Conservation (phyloP, 768 basidiomycete species). For the Pilatotrama ljubarskyi region DNA sequence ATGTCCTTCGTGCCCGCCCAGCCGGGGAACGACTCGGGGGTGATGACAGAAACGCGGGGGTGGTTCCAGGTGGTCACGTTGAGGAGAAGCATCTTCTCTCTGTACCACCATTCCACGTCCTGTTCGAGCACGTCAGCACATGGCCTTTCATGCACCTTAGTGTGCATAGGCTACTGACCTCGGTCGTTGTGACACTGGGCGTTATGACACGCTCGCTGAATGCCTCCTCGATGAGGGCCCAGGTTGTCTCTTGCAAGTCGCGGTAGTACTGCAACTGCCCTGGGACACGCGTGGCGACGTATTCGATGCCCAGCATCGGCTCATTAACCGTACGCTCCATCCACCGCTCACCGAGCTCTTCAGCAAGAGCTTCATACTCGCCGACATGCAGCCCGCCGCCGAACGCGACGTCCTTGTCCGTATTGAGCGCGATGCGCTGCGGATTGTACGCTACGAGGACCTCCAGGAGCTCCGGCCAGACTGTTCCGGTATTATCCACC, state of each 20-base stretch:
- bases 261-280: conserved; percentile 47
- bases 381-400: conserved; percentile 52
- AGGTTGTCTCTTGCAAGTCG: conserved; percentile 49
- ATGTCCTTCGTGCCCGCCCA: conserved; percentile 42
- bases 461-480: conserved; percentile 47
- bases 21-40: conserved; percentile 42
- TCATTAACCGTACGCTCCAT: conserved; percentile 40
- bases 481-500: conserved; percentile 50
- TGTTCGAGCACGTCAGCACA: conserved; percentile 16
- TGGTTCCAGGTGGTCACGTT: conserved; percentile 55
- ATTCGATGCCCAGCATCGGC: conserved; percentile 51
- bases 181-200: conserved; percentile 47
- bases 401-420: conserved; percentile 47
- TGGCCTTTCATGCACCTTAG: no score
- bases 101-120: conserved; percentile 58
- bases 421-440: conserved; percentile 46
- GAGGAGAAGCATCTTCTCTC: conserved; percentile 48
- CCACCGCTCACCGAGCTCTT: conserved; percentile 44
- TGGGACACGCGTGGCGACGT: conserved; percentile 43
- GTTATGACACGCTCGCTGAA: conserved; percentile 45
- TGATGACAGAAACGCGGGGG: conserved; percentile 48
- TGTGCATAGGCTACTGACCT: conserved; percentile 29
- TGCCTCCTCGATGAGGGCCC: conserved; percentile 55
- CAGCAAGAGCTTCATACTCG: conserved; percentile 40
- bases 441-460: conserved; percentile 40